Conservation (phyloP, 2,329 filamentous ascomycete species). For the Aspergillus aculeatus region DNA sequence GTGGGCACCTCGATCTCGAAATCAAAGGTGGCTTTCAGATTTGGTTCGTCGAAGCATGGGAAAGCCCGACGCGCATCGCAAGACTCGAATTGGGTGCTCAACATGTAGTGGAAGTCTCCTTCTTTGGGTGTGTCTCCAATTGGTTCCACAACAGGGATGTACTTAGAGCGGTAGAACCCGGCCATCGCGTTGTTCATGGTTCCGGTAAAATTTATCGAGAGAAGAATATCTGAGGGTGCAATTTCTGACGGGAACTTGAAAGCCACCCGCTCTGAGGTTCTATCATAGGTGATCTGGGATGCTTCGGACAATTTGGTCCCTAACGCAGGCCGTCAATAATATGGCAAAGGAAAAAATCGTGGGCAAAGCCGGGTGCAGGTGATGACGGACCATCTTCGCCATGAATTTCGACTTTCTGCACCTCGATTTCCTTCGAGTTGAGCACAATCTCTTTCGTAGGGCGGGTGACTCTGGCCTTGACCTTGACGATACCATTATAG, state of each 20-base stretch:
- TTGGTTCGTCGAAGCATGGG: constrained; percentile 97
- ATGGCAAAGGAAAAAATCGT: background rate
- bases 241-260: constrained; percentile 74
- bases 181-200: constrained; percentile 88
- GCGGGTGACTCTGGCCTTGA: constrained; percentile 70
- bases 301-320: constrained; percentile 47
- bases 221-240: constrained; percentile 63
- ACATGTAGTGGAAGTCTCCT: constrained; percentile 65
- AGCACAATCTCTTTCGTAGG: constrained; percentile 74
- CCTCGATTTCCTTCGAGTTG: constrained; percentile 81
- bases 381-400: constrained; percentile 33
- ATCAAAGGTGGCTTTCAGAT: constrained; percentile 93
- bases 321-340: constrained; percentile 11
- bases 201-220: constrained; percentile 74
- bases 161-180: constrained; percentile 91
- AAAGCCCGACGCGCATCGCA: constrained; percentile 94
- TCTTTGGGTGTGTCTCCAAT: constrained; percentile 75
- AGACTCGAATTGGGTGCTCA: constrained; percentile 96
- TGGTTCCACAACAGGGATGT: constrained; percentile 74
- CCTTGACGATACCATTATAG: constrained; percentile 82
- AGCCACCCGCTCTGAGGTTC: constrained; percentile 77
- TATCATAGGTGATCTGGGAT: constrained; percentile 73
- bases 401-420: constrained; percentile 57
- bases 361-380: background rate
- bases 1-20: constrained; percentile 88